Conservation (phyloP, 75 land plant species). For the Picea sitchensis region DNA sequence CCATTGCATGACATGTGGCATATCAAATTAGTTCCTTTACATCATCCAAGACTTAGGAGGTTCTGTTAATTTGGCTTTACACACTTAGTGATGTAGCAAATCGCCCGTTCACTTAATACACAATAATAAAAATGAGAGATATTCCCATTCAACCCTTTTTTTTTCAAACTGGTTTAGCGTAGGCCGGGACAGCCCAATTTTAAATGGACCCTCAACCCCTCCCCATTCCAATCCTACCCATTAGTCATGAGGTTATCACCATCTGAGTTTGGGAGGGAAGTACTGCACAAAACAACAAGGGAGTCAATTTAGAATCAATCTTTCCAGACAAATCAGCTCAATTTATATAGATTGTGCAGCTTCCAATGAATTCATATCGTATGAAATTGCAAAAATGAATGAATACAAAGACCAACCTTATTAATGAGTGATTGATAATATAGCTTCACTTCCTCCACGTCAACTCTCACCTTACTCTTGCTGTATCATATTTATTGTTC, state of each 20-base stretch:
- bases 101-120: too few species aligned
- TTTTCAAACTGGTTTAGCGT: too few species aligned
- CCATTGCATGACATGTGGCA: too few species aligned
- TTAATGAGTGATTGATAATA: constrained; percentile 76
- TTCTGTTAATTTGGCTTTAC: too few species aligned
- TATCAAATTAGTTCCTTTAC: too few species aligned
- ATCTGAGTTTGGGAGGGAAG: constrained; percentile 45
- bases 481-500: constrained; percentile 83
- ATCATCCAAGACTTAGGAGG: too few species aligned
- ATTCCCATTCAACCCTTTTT: too few species aligned
- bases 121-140: too few species aligned
- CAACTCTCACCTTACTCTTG: constrained; percentile 74
- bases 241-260: constrained; percentile 20
- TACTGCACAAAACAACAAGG: constrained; percentile 24
- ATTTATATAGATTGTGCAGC: not conserved
- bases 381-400: not conserved
- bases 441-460: constrained; percentile 82
- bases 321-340: not conserved
- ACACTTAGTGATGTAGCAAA: too few species aligned
- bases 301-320: not conserved
- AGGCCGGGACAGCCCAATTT: too few species aligned
- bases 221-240: too few species aligned
- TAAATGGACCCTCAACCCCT: too few species aligned
- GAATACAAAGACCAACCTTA: constrained; percentile 39
- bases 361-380: not conserved